Conservation (phyloP, 208 protist species). For the Trypanosoma grayi region DNA sequence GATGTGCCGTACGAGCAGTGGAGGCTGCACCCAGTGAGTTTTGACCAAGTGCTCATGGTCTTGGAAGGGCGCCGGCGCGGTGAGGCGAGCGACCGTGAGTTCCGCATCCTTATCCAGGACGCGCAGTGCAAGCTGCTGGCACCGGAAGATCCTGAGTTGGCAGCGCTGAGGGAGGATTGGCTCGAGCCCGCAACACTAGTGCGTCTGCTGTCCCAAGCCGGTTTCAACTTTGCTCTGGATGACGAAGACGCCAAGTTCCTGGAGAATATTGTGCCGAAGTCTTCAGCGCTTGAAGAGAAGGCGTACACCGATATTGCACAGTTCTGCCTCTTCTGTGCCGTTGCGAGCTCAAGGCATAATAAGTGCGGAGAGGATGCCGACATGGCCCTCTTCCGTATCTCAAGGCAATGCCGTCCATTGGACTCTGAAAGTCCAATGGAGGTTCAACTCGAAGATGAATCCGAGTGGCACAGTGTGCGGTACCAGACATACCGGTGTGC, state of each 20-base stretch:
- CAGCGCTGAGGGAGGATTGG: constrained; percentile 57
- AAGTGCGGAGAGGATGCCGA: constrained; percentile 81
- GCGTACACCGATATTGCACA: constrained; percentile 88
- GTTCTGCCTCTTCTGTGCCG: constrained; percentile 74
- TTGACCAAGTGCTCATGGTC: constrained; percentile 67
- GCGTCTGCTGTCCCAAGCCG: constrained; percentile 69
- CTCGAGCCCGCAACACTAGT: constrained; percentile 77
- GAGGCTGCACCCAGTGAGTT: constrained; percentile 68
- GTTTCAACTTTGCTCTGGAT: constrained; percentile 85
- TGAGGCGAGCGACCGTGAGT: constrained; percentile 84
- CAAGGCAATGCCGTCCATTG: constrained; percentile 32
- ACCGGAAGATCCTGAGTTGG: constrained; percentile 79
- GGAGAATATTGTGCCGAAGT: constrained; percentile 70
- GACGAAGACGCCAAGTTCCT: constrained; percentile 77
- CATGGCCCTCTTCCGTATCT: constrained; percentile 89
- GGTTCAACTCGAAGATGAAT: constrained; percentile 20
- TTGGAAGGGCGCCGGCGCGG: constrained; percentile 74
- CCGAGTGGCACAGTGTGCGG: constrained; percentile 66
- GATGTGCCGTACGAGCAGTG: constrained; percentile 89
- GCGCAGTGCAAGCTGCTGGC: constrained; percentile 70
- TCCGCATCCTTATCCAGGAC: constrained; percentile 81
- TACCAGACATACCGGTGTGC: constrained; percentile 77
- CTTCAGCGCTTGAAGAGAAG: constrained; percentile 64
- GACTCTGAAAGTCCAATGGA: constrained; percentile 41
- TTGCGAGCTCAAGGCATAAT: constrained; percentile 83